Conservation (phyloP, 2,329 filamentous ascomycete species). For the Daldinia sp. region DNA sequence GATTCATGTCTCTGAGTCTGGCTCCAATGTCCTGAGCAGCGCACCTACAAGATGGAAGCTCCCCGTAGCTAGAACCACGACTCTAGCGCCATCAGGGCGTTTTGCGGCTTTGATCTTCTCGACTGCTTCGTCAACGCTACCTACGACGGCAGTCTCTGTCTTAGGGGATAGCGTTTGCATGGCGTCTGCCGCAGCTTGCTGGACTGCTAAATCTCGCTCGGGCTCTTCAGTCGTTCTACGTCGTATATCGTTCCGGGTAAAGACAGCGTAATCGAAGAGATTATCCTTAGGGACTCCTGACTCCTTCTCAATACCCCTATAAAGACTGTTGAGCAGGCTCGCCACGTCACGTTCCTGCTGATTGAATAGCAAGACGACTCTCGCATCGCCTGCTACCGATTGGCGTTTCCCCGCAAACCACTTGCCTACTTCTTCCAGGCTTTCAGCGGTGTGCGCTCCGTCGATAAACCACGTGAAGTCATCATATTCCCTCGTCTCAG, state of each 20-base stretch:
- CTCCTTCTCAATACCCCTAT: conserved; percentile 60
- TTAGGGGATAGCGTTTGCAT: conserved; percentile 66
- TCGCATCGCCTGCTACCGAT: conserved; percentile 37
- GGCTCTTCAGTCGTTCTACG: conserved; percentile 58
- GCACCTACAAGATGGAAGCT: conserved; percentile 87
- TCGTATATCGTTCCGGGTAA: conserved; percentile 74
- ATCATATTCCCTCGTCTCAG: conserved; percentile 67
- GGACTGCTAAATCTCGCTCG: conserved; percentile 65
- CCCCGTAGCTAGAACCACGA: conserved; percentile 76
- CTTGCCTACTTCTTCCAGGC: conserved; percentile 75
- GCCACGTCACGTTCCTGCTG: conserved; percentile 85
- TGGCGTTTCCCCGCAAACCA: conserved; percentile 72
- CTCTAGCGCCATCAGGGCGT: conserved; percentile 53
- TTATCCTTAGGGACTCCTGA: conserved; percentile 47
- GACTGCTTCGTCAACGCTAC: conserved; percentile 78
- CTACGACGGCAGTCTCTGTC: conserved; percentile 58
- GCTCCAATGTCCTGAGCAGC: conserved; percentile 74
- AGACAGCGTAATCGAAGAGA: conserved; percentile 77
- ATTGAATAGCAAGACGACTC: conserved; percentile 81
- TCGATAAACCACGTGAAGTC: conserved; percentile 81
- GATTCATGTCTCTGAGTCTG: conserved; percentile 49
- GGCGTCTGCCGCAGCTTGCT: conserved; percentile 68
- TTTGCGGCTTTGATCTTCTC: conserved; percentile 56
- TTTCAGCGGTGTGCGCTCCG: conserved; percentile 87
- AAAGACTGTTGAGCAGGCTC: conserved; percentile 69